Evolutionary conservation across 2,329 filamentous ascomycete species (phyloP).

Genomic region (Nothophaeocryptopus gaeumannii): DNA sequence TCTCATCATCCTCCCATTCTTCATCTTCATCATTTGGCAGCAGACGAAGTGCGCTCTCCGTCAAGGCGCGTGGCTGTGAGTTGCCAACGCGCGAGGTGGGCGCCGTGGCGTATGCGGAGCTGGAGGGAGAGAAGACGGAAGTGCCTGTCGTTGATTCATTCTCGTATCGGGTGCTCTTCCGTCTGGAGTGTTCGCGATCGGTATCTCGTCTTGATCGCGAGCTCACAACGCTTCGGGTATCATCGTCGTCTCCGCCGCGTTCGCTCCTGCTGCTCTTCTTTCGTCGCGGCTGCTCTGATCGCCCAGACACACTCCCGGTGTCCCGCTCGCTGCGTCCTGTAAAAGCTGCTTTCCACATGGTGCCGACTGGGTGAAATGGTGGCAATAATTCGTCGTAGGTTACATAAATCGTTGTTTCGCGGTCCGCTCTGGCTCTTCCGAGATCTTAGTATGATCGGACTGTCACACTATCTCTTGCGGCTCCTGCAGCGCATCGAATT

Average conservation of each 20-base stretch:
- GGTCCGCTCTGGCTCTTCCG: background rate
- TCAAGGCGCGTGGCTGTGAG: slow-evolving; percentile 24
- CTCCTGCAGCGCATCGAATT: slow-evolving; percentile 1
- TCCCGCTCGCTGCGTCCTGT: slow-evolving; percentile 32
- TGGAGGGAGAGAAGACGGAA: slow-evolving; percentile 6
- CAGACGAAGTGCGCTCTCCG: slow-evolving; percentile 35
- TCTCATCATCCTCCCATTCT: slow-evolving; percentile 34
- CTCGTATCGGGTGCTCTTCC: slow-evolving; percentile 27
- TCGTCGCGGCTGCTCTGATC: slow-evolving; percentile 17
- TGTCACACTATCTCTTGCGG: background rate
- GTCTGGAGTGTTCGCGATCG: slow-evolving; percentile 20
- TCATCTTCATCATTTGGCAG: slow-evolving; percentile 32
- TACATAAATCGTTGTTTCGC: background rate
- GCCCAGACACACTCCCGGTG: slow-evolving; percentile 11
- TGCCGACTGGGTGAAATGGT: background rate
- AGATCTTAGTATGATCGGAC: background rate
- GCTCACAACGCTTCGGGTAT: slow-evolving; percentile 18
- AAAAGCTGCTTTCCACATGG: slow-evolving; percentile 38
- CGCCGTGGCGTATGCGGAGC: slow-evolving; percentile 38
- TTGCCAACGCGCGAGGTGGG: slow-evolving; percentile 28
- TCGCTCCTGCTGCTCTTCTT: slow-evolving; percentile 29
- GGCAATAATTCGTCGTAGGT: background rate
- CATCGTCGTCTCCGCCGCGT: slow-evolving; percentile 18
- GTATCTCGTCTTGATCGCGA: slow-evolving; percentile 27
- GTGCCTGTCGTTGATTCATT: slow-evolving; percentile 14